phyloP scores from a whole-genome alignment of 257 asterid species.

The Ballota nigra region DNA sequence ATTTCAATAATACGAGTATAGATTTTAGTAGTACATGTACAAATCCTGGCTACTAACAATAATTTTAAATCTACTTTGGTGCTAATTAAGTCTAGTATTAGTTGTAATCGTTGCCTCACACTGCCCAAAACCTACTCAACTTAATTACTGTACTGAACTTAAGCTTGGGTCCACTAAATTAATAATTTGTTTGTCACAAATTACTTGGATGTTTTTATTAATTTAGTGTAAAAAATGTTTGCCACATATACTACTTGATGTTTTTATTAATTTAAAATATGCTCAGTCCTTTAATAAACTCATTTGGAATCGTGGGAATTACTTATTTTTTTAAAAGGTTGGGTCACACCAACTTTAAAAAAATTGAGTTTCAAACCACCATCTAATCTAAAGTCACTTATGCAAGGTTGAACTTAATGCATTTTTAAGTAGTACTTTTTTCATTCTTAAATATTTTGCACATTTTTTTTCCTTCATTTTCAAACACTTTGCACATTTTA shows the following conservation, averaged over 20 bases:
- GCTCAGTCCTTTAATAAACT: neutral
- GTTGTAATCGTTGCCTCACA: neutral
- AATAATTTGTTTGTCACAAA: neutral
- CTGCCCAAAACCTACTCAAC: slow-evolving; percentile 30
- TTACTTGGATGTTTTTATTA: neutral
- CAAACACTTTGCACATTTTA: no score
- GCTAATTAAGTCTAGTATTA: slow-evolving; percentile 4
- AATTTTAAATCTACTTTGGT: slow-evolving; percentile 15
- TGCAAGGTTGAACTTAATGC: no score
- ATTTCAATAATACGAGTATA: slow-evolving; percentile 3
- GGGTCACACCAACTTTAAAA: no score
- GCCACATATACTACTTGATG: neutral
- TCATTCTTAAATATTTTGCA: no score
- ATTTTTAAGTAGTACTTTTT: no score
- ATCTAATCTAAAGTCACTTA: no score
- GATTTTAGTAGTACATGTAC: slow-evolving; percentile 10
- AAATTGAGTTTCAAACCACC: no score
- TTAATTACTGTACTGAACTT: slow-evolving; percentile 16
- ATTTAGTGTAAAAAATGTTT: neutral
- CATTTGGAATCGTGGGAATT: no score
- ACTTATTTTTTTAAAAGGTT: no score
- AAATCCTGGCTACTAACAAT: slow-evolving; percentile 10
- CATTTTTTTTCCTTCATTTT: no score
- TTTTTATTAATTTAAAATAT: neutral
- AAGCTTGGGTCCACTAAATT: neutral